Conservation (phyloP, 768 basidiomycete genomes). For the Clavulina sp. region DNA sequence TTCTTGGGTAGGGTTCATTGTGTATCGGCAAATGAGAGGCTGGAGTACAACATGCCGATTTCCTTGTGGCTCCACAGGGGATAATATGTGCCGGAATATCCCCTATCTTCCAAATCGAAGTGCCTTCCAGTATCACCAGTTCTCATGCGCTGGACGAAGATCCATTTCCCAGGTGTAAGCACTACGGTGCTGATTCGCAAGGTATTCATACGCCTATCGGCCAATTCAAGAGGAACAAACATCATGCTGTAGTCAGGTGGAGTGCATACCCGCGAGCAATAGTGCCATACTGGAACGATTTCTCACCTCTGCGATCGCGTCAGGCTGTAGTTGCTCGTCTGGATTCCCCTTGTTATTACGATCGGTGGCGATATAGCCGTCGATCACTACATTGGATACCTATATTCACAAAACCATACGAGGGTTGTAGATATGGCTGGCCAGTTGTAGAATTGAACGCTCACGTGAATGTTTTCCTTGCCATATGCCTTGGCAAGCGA, state of each 20-base stretch:
- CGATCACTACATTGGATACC: slow-evolving; percentile 34
- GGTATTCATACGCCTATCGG: slow-evolving; percentile 4
- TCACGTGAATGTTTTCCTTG: slow-evolving; percentile 56
- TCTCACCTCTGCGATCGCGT: slow-evolving; percentile 50
- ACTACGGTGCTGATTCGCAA: slow-evolving; percentile 11
- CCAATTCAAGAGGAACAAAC: neutral
- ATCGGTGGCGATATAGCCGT: slow-evolving; percentile 27
- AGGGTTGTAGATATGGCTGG: too few species aligned
- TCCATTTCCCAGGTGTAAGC: slow-evolving; percentile 15
- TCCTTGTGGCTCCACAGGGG: too few species aligned
- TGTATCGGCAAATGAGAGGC: too few species aligned
- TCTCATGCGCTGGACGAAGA: slow-evolving; percentile 11
- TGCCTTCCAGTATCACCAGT: too few species aligned
- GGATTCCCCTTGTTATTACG: slow-evolving; percentile 27
- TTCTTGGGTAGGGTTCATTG: too few species aligned
- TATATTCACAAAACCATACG: too few species aligned
- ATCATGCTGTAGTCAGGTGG: neutral
- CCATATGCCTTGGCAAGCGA: slow-evolving; percentile 61
- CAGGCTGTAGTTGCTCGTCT: slow-evolving; percentile 36
- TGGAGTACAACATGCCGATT: too few species aligned
- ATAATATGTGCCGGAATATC: too few species aligned
- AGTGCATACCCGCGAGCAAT: too few species aligned
- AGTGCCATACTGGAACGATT: too few species aligned
- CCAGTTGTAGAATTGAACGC: neutral
- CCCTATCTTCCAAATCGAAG: too few species aligned